Conservation (phyloP, 208 protist genomes). For the Tritrichomonas musculus region DNA sequence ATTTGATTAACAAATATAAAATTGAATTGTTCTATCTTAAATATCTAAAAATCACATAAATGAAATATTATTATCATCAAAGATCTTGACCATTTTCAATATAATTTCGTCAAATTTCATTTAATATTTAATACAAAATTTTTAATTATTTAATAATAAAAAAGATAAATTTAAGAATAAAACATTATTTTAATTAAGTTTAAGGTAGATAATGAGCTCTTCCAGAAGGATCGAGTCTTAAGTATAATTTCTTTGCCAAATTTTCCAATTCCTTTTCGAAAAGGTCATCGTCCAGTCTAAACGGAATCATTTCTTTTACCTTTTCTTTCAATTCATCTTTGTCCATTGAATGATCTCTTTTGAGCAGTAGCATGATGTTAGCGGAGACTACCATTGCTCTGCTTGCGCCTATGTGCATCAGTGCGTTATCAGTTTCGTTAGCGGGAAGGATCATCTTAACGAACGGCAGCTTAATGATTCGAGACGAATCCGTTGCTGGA, state of each 20-base stretch:
- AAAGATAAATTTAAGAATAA: too few species aligned
- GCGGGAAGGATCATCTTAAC: neutral
- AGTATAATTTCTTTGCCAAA: neutral
- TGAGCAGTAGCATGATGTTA: neutral
- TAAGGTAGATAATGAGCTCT: neutral
- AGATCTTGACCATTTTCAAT: too few species aligned
- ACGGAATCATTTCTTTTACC: neutral
- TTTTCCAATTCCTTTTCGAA: neutral
- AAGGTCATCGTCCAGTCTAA: slow-evolving; percentile 20
- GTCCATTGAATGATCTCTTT: neutral
- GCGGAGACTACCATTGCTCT: neutral
- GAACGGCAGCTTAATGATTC: neutral
- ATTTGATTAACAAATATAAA: too few species aligned
- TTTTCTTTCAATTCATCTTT: neutral
- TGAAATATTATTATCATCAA: too few species aligned
- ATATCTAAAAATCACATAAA: too few species aligned
- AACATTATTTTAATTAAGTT: too few species aligned
- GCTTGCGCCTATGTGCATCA: neutral
- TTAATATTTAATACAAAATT: too few species aligned
- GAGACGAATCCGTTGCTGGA: neutral
- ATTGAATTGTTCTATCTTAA: too few species aligned
- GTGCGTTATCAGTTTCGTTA: neutral
- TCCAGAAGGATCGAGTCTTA: slow-evolving; percentile 6
- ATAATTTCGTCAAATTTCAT: too few species aligned
- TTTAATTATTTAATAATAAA: too few species aligned